Conservation (phyloP, 257 asterid genomes). For the Nicotiana paniculata region DNA sequence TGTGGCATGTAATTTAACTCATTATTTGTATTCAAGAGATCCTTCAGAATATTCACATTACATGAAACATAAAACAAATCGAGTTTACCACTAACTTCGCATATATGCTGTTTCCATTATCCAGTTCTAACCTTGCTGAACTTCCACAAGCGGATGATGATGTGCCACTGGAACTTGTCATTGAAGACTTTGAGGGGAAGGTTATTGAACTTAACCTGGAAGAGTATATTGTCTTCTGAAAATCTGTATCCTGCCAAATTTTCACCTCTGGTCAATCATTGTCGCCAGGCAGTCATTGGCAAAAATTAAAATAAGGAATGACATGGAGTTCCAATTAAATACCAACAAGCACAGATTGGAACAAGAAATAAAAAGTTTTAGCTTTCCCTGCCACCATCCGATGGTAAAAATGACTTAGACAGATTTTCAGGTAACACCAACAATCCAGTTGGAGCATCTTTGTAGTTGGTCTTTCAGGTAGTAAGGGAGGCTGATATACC, state of each 20-base stretch:
- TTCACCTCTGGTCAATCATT: background rate
- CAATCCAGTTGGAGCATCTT: background rate
- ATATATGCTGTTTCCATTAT: constrained; percentile 60
- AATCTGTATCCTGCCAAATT: constrained; percentile 45
- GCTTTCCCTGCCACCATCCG: background rate
- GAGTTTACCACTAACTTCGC: constrained; percentile 84
- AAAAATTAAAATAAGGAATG: background rate
- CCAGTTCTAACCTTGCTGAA: constrained; percentile 61
- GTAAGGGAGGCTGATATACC: background rate
- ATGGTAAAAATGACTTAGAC: background rate
- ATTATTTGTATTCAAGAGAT: background rate
- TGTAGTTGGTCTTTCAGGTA: background rate
- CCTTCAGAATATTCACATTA: background rate
- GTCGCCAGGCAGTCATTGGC: background rate
- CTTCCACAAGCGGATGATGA: constrained; percentile 40
- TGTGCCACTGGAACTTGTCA: constrained; percentile 13
- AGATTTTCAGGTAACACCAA: background rate
- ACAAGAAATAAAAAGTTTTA: background rate
- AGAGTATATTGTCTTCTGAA: constrained; percentile 59
- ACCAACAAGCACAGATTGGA: background rate
- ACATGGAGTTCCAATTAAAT: background rate
- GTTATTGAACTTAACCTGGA: constrained; percentile 63
- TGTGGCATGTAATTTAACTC: constrained; percentile 15
- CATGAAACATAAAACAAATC: background rate
- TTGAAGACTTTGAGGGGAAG: constrained; percentile 35